phyloP scores from a whole-genome alignment of 345 rosid genomes.

The Ceriops decandra region DNA sequence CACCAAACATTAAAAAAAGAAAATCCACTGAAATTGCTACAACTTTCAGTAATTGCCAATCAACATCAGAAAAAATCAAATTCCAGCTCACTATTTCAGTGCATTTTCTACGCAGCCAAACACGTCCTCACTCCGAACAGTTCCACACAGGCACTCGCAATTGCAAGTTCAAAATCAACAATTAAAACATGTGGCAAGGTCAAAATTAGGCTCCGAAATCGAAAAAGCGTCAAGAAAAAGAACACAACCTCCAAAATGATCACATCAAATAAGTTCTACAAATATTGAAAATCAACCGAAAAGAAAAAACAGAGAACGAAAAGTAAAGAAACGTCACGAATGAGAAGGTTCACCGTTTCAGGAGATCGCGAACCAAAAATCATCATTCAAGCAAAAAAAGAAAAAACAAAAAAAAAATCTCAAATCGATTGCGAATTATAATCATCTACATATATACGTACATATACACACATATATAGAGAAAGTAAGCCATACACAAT shows the following conservation, averaged over 20 bases:
- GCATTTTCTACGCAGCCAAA: conserved; percentile 1
- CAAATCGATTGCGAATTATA: neutral
- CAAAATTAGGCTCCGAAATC: too few relatives aligned
- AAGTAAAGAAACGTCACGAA: neutral
- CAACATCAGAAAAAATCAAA: too few relatives aligned
- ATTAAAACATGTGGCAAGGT: too few relatives aligned
- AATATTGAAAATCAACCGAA: too few relatives aligned
- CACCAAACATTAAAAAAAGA: too few relatives aligned
- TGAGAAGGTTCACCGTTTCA: neutral
- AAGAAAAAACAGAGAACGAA: neutral
- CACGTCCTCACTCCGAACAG: neutral
- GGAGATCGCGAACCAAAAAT: neutral
- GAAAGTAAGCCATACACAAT: conserved; percentile 16
- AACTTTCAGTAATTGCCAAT: neutral
- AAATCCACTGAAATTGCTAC: neutral
- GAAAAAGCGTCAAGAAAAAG: too few relatives aligned
- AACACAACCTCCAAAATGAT: too few relatives aligned
- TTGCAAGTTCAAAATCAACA: too few relatives aligned
- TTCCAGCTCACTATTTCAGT: too few relatives aligned
- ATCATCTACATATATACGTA: neutral
- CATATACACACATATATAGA: neutral
- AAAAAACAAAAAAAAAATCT: neutral
- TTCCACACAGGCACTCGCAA: too few relatives aligned
- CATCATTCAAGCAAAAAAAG: neutral
- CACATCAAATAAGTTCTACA: too few relatives aligned